These are phyloP conservation scores for Akanthomyces lecanii DNA, from an alignment of 2,329 filamentous ascomycete genomes.

Conservation along the genomic window DNA sequence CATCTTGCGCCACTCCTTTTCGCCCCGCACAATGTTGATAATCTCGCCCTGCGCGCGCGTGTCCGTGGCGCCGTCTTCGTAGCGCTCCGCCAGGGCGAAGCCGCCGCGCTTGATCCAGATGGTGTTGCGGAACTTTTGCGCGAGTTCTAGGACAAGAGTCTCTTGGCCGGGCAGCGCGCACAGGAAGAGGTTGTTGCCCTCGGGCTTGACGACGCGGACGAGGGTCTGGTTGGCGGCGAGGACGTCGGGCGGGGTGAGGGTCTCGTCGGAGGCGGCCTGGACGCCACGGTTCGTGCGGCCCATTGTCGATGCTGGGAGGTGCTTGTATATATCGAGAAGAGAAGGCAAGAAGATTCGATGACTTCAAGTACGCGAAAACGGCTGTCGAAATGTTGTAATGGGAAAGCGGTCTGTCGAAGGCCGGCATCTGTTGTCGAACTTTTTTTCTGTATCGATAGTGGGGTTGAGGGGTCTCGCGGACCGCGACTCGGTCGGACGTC, in stretches of 20 bases:
- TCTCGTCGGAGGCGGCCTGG: conserved; percentile 71
- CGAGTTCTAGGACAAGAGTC: conserved; percentile 72
- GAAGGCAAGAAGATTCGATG: too few species aligned
- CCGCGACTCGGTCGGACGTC: too few species aligned
- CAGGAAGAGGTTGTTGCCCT: conserved; percentile 85
- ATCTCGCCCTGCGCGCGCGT: conserved; percentile 83
- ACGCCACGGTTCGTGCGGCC: conserved; percentile 62
- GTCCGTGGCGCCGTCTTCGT: conserved; percentile 45
- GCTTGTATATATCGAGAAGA: too few species aligned
- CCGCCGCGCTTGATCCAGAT: conserved; percentile 91
- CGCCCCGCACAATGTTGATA: conserved; percentile 85
- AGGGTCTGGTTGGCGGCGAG: conserved; percentile 62
- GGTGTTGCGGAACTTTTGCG: conserved; percentile 79
- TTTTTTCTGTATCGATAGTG: neutral
- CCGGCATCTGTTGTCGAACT: neutral
- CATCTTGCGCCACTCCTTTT: conserved; percentile 88
- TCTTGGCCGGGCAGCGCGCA: conserved; percentile 67
- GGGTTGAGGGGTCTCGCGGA: neutral
- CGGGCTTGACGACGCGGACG: conserved; percentile 73
- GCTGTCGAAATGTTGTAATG: neutral
- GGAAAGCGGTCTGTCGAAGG: neutral
- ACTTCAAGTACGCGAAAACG: neutral
- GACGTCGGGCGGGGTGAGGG: conserved; percentile 54
- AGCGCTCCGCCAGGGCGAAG: conserved; percentile 75
- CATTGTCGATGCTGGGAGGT: conserved; percentile 24